These are phyloP conservation scores for Blastosporella zonata DNA, from an alignment of 1,284 basidiomycete genomes.

Conservation along the genomic window DNA sequence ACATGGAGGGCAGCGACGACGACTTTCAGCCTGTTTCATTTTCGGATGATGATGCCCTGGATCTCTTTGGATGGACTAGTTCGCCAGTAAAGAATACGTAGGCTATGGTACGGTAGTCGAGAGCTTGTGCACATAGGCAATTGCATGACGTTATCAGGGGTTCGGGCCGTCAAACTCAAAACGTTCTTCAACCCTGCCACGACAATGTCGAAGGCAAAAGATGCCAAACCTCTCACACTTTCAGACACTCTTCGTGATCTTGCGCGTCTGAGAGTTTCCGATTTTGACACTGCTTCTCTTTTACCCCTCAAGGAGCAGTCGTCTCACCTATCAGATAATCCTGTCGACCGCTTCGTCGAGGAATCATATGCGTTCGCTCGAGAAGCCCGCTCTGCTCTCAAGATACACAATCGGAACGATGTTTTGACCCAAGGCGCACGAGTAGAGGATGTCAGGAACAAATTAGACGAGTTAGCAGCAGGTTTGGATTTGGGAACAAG, in stretches of 20 bases:
- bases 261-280: slow-evolving; percentile 62
- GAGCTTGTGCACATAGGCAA: background rate
- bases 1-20: slow-evolving; percentile 1
- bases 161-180: background rate
- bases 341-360: slow-evolving; percentile 38
- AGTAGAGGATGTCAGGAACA: slow-evolving; percentile 48
- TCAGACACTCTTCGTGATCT: slow-evolving; percentile 67
- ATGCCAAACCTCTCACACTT: slow-evolving; percentile 52
- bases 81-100: slow-evolving; percentile 23
- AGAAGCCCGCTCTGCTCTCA: slow-evolving; percentile 53
- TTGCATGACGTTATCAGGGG: background rate
- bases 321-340: slow-evolving; percentile 10
- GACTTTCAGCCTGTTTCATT: slow-evolving; percentile 15
- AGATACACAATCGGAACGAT: slow-evolving; percentile 49
- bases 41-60: slow-evolving; percentile 53
- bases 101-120: too few relatives aligned
- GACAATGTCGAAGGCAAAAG: slow-evolving; percentile 36
- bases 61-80: slow-evolving; percentile 44
- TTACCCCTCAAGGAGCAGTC: slow-evolving; percentile 26
- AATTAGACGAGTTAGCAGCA: slow-evolving; percentile 49
- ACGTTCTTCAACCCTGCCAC: background rate
- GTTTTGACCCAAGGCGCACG: slow-evolving; percentile 47
- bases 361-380: slow-evolving; percentile 53
- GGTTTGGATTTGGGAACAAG: slow-evolving; percentile 33
- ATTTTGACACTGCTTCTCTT: slow-evolving; percentile 47